Base-by-base conservation (phyloP, 2,329 filamentous ascomycete species). In the Fusarium decemcellulare region DNA sequence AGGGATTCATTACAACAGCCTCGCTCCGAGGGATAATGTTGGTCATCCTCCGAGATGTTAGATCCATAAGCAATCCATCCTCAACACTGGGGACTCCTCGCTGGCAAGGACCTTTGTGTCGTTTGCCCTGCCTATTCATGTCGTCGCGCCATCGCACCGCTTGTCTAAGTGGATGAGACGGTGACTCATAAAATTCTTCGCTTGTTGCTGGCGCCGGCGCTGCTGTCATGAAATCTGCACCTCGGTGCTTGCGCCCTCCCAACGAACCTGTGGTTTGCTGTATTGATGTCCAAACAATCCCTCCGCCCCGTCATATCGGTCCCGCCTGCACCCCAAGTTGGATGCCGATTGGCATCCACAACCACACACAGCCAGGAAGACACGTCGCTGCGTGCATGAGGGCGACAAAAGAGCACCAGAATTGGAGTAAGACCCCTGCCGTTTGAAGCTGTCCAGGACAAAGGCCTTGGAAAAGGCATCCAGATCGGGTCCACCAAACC, bases 241-340 rank as follows among this genome's bases (percentile, higher is more conserved):
- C 63, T 52, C 43, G 43, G 55, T 59, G 60, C 60, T 40, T 62
- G 69, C 70, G 61, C 56, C 59, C 61, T 72, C 71, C 72, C 71
- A 74, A 72, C 72, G 67, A 73, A 72, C 72, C 71, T 75, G 64
- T 64, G 68, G 54, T 68, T 58, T 68, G 64, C 62, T 75, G 74
- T 76, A 65, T 76, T 76, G 73, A 74, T 75, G 73, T 76, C 75
- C 74, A 76, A 76, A 71, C 69, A 63, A 72, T 64, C 53, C 63
- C 59, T 61, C 65, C 68, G 66, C 71, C 72, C 70, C 62, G 72
- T 75, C 70, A 67, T 73, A 72, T 73, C 68, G 68, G 74, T 67
- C 74, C 70, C 71, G 67, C 70, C 61, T 70, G 65, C 56, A 72
- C 71, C 68, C 66, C 66, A 63, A 71, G 53, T 64, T 61, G 60